A percentile compares a stretch with the other conserved stretches of the same genome.
Evolutionary conservation across 208 protist species (phyloP).

Genomic region (Trypanosoma platydactyli): DNA sequence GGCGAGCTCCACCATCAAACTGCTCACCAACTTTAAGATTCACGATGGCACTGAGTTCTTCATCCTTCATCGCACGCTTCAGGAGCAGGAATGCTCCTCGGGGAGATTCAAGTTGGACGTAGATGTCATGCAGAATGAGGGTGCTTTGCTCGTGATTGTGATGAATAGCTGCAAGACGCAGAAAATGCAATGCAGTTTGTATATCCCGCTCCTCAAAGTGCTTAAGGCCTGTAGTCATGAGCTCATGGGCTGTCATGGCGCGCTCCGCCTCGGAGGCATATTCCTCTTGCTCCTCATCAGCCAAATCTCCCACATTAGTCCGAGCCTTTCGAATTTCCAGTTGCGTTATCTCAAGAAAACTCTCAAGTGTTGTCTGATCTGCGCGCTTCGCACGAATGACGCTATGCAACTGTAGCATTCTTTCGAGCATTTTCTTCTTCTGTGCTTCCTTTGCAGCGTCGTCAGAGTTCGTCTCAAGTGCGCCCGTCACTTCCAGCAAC

Average conservation of each 20-base stretch:
- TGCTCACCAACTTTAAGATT: slow-evolving; percentile 85
- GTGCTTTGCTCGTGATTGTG: slow-evolving; percentile 85
- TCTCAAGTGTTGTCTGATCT: slow-evolving; percentile 56
- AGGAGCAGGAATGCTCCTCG: slow-evolving; percentile 74
- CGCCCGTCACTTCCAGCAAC: slow-evolving; percentile 43
- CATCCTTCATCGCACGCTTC: slow-evolving; percentile 72
- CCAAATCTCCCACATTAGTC: slow-evolving; percentile 70
- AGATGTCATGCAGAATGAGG: slow-evolving; percentile 79
- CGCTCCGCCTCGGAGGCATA: slow-evolving; percentile 75
- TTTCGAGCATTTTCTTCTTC: slow-evolving; percentile 58
- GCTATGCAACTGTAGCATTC: slow-evolving; percentile 78
- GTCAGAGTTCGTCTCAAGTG: slow-evolving; percentile 29
- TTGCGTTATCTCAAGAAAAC: slow-evolving; percentile 60
- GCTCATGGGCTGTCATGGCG: slow-evolving; percentile 57
- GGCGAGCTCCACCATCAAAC: slow-evolving; percentile 78
- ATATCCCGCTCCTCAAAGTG: slow-evolving; percentile 71
- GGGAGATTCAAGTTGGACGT: slow-evolving; percentile 69
- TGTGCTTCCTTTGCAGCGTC: slow-evolving; percentile 35
- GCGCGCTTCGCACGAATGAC: slow-evolving; percentile 66
- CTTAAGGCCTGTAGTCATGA: slow-evolving; percentile 70
- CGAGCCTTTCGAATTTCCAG: slow-evolving; percentile 82
- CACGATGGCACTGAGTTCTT: slow-evolving; percentile 48
- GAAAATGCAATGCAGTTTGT: slow-evolving; percentile 68
- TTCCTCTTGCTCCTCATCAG: slow-evolving; percentile 65
- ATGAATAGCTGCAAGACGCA: slow-evolving; percentile 87